Conservation (phyloP, 257 asterid species). For the Buddleja alternifolia region DNA sequence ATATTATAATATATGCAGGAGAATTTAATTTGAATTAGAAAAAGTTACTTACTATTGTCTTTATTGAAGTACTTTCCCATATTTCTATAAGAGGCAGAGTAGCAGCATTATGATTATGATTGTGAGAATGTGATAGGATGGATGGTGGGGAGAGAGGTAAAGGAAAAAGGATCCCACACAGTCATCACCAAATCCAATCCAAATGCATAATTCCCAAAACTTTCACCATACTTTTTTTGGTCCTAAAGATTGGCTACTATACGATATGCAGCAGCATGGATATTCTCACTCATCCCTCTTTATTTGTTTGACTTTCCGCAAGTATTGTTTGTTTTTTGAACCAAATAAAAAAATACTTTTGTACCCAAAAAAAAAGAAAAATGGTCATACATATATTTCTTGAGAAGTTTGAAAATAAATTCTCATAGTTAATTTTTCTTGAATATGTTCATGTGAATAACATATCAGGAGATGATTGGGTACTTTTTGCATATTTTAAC, state of each 20-base stretch:
- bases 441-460: neutral
- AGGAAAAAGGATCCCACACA: constrained; percentile 10
- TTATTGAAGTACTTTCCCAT: constrained; percentile 41
- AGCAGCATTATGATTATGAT: constrained; percentile 23
- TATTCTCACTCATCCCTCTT: constrained; percentile 18
- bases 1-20: no score
- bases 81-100: constrained; percentile 30
- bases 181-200: constrained; percentile 3
- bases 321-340: no score
- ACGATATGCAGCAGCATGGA: constrained; percentile 6
- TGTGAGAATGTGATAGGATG: constrained; percentile 1
- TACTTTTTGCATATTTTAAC: no score
- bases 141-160: neutral
- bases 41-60: neutral
- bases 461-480: no score
- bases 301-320: no score
- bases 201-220: constrained; percentile 8
- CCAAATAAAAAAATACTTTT: no score
- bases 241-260: constrained; percentile 2
- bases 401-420: no score
- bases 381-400: no score
- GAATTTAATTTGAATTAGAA: no score
- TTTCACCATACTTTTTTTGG: constrained; percentile 8
- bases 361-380: no score
- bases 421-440: neutral